phyloP scores from a whole-genome alignment of 805 yeast species.

The Metschnikowia rubicola region DNA sequence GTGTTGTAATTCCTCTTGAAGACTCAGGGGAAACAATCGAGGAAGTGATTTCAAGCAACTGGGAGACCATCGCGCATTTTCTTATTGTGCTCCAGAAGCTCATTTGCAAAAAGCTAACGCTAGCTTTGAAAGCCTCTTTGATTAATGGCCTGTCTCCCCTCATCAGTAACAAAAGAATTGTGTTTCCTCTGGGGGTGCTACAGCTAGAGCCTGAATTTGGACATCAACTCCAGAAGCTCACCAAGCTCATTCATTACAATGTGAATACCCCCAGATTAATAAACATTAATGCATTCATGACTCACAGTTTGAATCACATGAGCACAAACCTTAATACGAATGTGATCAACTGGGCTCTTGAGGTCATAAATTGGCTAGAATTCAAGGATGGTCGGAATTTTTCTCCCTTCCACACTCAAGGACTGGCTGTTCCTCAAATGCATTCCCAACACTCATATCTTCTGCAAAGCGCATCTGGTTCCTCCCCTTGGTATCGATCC shows the following conservation, averaged over 20 bases:
- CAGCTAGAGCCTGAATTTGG: conserved; percentile 45
- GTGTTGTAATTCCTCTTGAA: conserved; percentile 47
- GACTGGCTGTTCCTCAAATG: conserved; percentile 7
- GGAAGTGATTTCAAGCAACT: conserved; percentile 46
- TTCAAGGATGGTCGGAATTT: conserved; percentile 44
- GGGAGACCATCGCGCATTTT: conserved; percentile 45
- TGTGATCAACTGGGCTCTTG: conserved; percentile 50
- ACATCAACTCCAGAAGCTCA: conserved; percentile 32
- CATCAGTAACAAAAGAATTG: conserved; percentile 31
- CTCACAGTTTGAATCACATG: conserved; percentile 13
- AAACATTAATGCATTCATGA: conserved; percentile 37
- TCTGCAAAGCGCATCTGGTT: conserved; percentile 8
- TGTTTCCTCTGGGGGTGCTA: conserved; percentile 36
- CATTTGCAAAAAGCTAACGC: conserved; percentile 36
- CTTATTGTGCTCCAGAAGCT: conserved; percentile 37
- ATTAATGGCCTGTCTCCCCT: conserved; percentile 19
- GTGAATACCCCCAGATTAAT: conserved; percentile 47
- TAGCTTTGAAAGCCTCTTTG: conserved; percentile 20
- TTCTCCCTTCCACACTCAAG: conserved; percentile 5
- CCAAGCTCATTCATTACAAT: conserved; percentile 37
- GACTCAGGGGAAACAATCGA: conserved; percentile 25
- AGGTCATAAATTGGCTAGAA: conserved; percentile 52
- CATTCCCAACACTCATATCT: conserved; percentile 6
- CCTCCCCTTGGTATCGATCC: conserved; percentile 7
- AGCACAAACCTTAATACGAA: conserved; percentile 30